Conservation (phyloP, 805 yeast genomes). For the Jamesozyma hellenica region DNA sequence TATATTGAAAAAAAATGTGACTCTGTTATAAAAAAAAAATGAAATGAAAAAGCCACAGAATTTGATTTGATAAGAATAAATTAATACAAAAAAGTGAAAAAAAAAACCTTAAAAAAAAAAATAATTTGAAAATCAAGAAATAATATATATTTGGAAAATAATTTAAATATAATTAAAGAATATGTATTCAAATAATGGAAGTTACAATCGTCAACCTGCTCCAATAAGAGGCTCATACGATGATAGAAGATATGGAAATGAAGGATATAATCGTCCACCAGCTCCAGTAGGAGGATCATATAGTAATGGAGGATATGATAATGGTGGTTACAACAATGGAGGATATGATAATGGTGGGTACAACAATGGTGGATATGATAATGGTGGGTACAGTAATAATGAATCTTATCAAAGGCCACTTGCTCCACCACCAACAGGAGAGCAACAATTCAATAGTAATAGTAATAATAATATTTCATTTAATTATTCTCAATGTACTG, state of each 20-base stretch:
- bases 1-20: not conserved
- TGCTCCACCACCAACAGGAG: constrained; percentile 8
- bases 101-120: no score
- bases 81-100: no score
- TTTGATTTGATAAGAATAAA: no score
- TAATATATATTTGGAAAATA: no score
- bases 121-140: no score
- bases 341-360: not conserved
- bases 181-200: not conserved
- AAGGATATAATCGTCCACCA: not conserved
- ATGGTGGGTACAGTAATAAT: not conserved
- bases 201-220: constrained; percentile 12
- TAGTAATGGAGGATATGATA: no score
- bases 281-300: not conserved
- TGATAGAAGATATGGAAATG: no score
- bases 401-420: constrained; percentile 12
- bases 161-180: no score
- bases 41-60: no score
- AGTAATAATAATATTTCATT: constrained; percentile 7
- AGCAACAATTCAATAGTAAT: constrained; percentile 5
- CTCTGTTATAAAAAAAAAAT: no score
- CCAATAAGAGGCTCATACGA: constrained; percentile 1
- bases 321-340: not conserved
- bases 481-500: constrained; percentile 55
- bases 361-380: not conserved